Evolutionary conservation across 2,329 filamentous ascomycete genomes (phyloP).

Genomic region (Colletotrichum falcatum): DNA sequence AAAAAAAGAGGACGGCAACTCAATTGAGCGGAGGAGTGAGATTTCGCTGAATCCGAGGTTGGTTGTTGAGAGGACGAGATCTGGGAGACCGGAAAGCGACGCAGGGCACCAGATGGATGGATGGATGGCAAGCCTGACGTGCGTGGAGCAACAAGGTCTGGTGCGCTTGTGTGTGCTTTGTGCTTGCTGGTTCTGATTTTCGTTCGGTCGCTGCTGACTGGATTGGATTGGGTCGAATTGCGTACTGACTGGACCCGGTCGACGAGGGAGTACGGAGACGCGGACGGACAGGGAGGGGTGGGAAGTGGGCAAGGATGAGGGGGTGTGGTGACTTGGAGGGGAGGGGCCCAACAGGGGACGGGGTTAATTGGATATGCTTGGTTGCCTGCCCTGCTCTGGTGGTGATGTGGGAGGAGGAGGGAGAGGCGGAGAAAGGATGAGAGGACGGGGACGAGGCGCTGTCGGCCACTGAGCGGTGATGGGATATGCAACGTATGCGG

Average conservation of each 20-base stretch:
- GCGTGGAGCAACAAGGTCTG: conserved; percentile 33
- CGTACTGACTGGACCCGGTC: conserved; percentile 21
- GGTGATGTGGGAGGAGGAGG: not conserved
- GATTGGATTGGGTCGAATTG: conserved; percentile 20
- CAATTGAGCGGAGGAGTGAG: conserved; percentile 27
- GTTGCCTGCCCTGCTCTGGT: conserved; percentile 17
- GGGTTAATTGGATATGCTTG: conserved; percentile 30
- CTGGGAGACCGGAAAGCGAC: conserved; percentile 37
- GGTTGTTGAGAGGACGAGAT: conserved; percentile 31
- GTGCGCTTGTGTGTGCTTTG: not conserved
- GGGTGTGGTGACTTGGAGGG: conserved; percentile 33
- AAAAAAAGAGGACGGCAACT: conserved; percentile 13
- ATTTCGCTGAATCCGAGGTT: conserved; percentile 22
- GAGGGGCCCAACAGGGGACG: conserved; percentile 30
- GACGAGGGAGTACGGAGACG: conserved; percentile 32
- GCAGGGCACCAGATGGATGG: conserved; percentile 35
- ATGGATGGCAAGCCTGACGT: conserved; percentile 17
- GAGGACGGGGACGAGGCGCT: not conserved
- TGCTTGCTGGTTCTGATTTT: conserved; percentile 17
- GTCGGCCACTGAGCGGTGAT: not conserved
- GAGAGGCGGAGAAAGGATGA: not conserved
- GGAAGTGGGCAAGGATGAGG: conserved; percentile 26
- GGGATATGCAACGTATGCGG: not conserved
- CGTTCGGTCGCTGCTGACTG: conserved; percentile 10
- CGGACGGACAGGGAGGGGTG: conserved; percentile 22